phyloP scores from a whole-genome alignment of 441 rosid genomes.

The Hura crepitans region DNA sequence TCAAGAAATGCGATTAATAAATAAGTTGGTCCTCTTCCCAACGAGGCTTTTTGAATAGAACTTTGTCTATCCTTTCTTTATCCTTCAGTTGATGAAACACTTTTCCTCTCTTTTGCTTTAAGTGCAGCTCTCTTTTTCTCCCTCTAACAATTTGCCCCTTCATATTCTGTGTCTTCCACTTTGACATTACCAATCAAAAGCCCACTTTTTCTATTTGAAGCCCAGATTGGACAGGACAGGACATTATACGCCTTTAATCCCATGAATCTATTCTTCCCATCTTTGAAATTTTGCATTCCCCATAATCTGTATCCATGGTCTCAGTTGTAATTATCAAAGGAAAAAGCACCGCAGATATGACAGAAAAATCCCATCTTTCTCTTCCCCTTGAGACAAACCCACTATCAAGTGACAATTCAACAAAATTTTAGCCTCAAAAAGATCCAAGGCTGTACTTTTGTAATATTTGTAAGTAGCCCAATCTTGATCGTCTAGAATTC shows the following conservation, averaged over 20 bases:
- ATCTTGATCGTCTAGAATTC: too few species aligned
- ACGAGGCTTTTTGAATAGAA: slow-evolving; percentile 27
- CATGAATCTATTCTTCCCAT: slow-evolving; percentile 35
- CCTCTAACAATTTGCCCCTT: slow-evolving; percentile 10
- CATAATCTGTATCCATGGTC: slow-evolving; percentile 10
- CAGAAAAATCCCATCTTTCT: not conserved
- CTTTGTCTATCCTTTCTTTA: slow-evolving; percentile 12
- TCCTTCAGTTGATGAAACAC: slow-evolving; percentile 28
- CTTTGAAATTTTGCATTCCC: slow-evolving; percentile 21
- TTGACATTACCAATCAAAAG: slow-evolving; percentile 40
- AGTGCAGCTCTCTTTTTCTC: slow-evolving; percentile 15
- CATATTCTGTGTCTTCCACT: slow-evolving; percentile 15
- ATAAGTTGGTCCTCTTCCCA: slow-evolving; percentile 27
- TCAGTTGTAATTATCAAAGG: not conserved
- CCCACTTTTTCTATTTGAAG: slow-evolving; percentile 21
- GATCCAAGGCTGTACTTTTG: too few species aligned
- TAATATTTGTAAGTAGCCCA: too few species aligned
- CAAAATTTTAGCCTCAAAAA: not conserved
- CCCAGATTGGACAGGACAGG: slow-evolving; percentile 30
- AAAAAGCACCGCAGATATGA: not conserved
- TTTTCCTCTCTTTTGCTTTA: slow-evolving; percentile 28
- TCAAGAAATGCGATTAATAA: not conserved
- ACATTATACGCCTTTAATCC: slow-evolving; percentile 30
- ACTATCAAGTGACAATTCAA: slow-evolving; percentile 4
- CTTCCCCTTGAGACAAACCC: not conserved